Evolutionary conservation across 2,329 filamentous ascomycete species (phyloP), one percentile per base, ranked within the genome.

Genomic region (Sporothrix dimorphospora): DNA sequence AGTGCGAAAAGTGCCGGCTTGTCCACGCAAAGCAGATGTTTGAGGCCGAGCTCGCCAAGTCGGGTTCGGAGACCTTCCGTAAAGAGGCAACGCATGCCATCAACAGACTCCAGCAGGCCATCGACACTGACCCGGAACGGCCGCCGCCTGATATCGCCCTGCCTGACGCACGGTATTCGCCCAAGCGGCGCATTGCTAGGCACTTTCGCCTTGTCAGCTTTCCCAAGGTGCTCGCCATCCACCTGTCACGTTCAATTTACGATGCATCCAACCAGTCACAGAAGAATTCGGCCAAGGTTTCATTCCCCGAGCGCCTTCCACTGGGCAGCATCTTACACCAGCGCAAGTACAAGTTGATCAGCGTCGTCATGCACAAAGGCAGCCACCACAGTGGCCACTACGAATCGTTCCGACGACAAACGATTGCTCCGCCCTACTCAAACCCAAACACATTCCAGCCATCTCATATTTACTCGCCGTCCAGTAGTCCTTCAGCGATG

Each of bases 321-420:
- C 84, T 99, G 3, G 96, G 96, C 0, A 90, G 94, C 0, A 83
- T 98, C 30, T 82, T 96, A 57, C 88, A 92, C 72, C 90, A 92
- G 78, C 92, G 90, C 75, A 91, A 88, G 79, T 99, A 98, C 81
- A 93, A 91, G 77, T 85, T 99, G 5, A 87, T 97, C 0, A 94
- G 92, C 14, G 89, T 97, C 47, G 94, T 99, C 47, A 97, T 93
- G 27, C 96, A 99, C 79, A 97, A 97, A 78, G 96, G 96, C 49
- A 97, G 93, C 74, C 96, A 99, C 80, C 91, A 97, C 78, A 97
- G 94, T 77, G 96, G 96, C 0, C 96, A 99, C 79, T 99, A 99
- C 82, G 96, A 99, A 80, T 95, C 94, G 0, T 98, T 98, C 81
- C 88, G 96, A 45, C 89, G 96, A 49, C 96, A 98, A 81, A 91